Conservation (phyloP, 2,329 filamentous ascomycete species). For the Penicillium paneum region DNA sequence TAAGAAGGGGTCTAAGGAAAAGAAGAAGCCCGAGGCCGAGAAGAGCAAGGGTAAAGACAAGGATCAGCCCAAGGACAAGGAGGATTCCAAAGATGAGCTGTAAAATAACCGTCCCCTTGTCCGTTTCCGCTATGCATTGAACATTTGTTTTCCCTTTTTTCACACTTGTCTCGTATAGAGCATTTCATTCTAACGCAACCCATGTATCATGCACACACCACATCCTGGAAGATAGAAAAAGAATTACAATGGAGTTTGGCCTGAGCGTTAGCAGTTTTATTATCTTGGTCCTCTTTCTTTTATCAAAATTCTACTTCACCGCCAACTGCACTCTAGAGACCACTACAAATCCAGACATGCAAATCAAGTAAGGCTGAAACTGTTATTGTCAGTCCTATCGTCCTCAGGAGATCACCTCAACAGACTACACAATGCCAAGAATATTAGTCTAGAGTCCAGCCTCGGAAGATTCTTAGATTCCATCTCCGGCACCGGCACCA, state of each 20-base stretch:
- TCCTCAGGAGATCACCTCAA: background rate
- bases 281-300: background rate
- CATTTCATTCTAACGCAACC: constrained; percentile 14
- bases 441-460: background rate
- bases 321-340: too few relatives aligned
- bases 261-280: constrained; percentile 3
- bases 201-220: constrained; percentile 18
- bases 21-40: constrained; percentile 32
- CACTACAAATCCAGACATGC: background rate
- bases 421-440: background rate
- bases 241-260: constrained; percentile 18
- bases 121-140: constrained; percentile 4
- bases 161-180: constrained; percentile 12
- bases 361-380: background rate
- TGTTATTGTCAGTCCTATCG: background rate
- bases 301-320: background rate
- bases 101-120: constrained; percentile 14
- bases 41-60: constrained; percentile 21
- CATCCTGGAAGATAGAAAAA: constrained; percentile 20
- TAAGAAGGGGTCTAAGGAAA: constrained; percentile 28
- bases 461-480: background rate
- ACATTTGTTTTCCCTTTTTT: constrained; percentile 10
- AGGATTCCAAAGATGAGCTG: constrained; percentile 34
- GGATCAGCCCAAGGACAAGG: constrained; percentile 22
- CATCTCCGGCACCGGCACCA: background rate